These are phyloP conservation scores for Phyllosticta citriasiana DNA, from an alignment of 2,329 filamentous ascomycete species.

Conservation along the genomic window DNA sequence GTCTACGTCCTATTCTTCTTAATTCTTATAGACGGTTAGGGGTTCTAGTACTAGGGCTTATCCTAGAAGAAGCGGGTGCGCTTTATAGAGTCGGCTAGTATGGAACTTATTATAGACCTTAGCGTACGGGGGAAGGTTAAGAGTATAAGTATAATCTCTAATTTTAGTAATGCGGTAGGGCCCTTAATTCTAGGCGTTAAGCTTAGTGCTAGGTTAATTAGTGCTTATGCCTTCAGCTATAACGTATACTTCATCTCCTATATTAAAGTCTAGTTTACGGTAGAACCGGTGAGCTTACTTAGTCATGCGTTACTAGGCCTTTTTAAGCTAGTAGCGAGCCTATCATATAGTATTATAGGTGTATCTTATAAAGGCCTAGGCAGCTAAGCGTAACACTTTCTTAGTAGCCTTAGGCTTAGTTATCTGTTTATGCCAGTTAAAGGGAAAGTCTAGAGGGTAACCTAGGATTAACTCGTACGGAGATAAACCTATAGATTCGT, in stretches of 20 bases:
- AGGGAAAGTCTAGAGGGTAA: not conserved
- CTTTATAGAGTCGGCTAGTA: not conserved
- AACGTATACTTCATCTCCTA: not conserved
- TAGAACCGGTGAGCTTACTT: not conserved
- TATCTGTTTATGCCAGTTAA: not conserved
- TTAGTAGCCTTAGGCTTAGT: not conserved
- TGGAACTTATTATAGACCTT: not conserved
- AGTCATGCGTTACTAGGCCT: no score
- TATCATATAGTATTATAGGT: not conserved
- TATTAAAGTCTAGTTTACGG: not conserved
- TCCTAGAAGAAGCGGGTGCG: not conserved
- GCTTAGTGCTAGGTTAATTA: not conserved
- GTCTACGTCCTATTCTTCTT: not conserved
- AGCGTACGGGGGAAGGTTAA: not conserved
- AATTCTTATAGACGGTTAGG: not conserved
- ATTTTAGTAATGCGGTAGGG: not conserved
- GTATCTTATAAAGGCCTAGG: not conserved
- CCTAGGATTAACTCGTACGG: not conserved
- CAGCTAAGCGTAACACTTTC: not conserved
- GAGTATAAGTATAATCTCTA: no score
- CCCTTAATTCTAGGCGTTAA: not conserved
- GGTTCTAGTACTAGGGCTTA: not conserved
- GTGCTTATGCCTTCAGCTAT: not conserved
- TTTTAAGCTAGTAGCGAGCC: not conserved
- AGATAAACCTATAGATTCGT: not conserved